Percentiles rank a stretch among this genome's conserved stretches.
phyloP scores from a whole-genome alignment of 805 yeast genomes.

The Candida pseudofarinosa region DNA sequence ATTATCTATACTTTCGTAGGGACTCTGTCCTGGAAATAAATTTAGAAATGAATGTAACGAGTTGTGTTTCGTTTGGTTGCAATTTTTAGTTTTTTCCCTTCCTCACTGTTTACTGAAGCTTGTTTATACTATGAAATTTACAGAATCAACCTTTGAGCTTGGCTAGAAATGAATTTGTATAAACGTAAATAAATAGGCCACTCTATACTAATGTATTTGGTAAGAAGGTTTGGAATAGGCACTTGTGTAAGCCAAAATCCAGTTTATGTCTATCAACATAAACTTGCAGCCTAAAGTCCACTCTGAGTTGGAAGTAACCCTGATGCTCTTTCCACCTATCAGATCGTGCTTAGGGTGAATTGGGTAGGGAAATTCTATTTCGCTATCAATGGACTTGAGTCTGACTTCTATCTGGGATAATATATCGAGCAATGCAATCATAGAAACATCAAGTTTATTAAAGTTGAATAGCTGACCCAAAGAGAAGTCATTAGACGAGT shows the following conservation, averaged over 20 bases:
- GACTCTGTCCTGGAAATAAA: too few relatives aligned
- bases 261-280: slow-evolving; percentile 69
- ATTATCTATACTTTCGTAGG: too few relatives aligned
- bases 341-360: slow-evolving; percentile 56
- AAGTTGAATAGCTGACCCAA: slow-evolving; percentile 68
- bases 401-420: slow-evolving; percentile 47
- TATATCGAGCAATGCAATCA: slow-evolving; percentile 72
- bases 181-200: too few relatives aligned
- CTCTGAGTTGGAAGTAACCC: slow-evolving; percentile 65
- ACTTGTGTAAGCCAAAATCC: slow-evolving; percentile 76
- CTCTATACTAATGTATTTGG: neutral
- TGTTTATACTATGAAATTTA: neutral
- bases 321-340: slow-evolving; percentile 75
- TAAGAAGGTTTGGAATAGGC: slow-evolving; percentile 19
- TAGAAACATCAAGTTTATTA: slow-evolving; percentile 72
- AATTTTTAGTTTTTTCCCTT: neutral
- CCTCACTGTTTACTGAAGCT: neutral
- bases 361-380: slow-evolving; percentile 67
- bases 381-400: slow-evolving; percentile 44
- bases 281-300: slow-evolving; percentile 92
- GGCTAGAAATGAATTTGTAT: too few relatives aligned
- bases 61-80: neutral
- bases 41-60: too few relatives aligned
- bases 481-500: slow-evolving; percentile 69
- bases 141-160: too few relatives aligned